Base-by-base conservation (phyloP, 2,329 filamentous ascomycete species). In the Beauveria varroae region DNA sequence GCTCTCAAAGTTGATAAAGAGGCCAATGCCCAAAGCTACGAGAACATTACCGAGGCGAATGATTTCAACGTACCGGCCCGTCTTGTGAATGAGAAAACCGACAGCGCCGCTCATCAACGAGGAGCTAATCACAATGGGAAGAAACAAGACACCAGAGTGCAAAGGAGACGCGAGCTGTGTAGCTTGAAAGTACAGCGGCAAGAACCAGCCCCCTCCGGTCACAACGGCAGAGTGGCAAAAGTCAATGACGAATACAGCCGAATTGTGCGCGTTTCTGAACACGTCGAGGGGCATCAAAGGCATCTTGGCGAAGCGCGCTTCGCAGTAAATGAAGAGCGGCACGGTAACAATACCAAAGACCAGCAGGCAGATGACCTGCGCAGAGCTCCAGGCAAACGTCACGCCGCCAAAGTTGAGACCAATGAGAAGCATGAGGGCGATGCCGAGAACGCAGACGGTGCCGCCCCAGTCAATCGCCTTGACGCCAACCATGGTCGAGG, bases 131-230 rank as follows among this genome's bases (percentile, higher is more conserved):
- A 63, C 47, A n/a, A 60, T 51, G 14, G 57, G 61, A 22, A 63
- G 57, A 40, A 60, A 37, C 22, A 60, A 46, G 9, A 63, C 37
- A 30, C 62, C 62, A 40, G 57, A 60, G 24, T 43, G 52, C 30
- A 63, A 30, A 12, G 62, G 62, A 6, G 62, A 60, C 1, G 83
- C 83, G 56, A 80, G 79, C 2, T 86, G 79, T 0, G 87, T 87
- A 3, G 85, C 81, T 69, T 93, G 89, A 59, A 90, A 86, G 72
- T 87, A 92, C 0, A 91, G 78, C 0, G 89, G 89, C 28, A 91
- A 76, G 67, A 89, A 92, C 72, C 90, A 92, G 55, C 85, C 82
- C 1, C 79, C 79, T 0, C 81, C 83, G 46, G 89, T 86, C 1
- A 60, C 57, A 20, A 60, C 81, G 67, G 86, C 76, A 0, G 74